Conservation (phyloP, 768 basidiomycete genomes). For the Cyathus striatus region DNA sequence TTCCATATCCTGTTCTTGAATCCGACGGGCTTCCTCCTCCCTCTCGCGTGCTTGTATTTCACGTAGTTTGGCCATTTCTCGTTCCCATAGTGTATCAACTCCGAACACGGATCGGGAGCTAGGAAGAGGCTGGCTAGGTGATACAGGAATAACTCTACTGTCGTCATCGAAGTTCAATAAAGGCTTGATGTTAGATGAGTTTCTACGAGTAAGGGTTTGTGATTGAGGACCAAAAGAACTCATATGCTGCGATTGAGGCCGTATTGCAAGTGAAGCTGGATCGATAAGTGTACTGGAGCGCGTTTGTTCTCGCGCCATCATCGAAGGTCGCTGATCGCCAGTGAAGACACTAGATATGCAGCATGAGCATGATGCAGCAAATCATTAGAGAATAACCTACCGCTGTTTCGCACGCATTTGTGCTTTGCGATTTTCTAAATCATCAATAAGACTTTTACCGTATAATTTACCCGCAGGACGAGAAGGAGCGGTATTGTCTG, state of each 20-base stretch:
- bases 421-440: slow-evolving; percentile 78
- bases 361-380: slow-evolving; percentile 1
- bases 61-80: slow-evolving; percentile 76
- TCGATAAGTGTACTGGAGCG: slow-evolving; percentile 73
- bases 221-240: slow-evolving; percentile 35
- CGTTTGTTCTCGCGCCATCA: slow-evolving; percentile 75
- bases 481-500: slow-evolving; percentile 25
- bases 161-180: slow-evolving; percentile 62
- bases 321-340: slow-evolving; percentile 85
- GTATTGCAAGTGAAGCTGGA: slow-evolving; percentile 48
- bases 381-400: slow-evolving; percentile 47
- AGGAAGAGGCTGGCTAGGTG: slow-evolving; percentile 20
- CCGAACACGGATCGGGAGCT: slow-evolving; percentile 83
- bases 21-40: slow-evolving; percentile 47
- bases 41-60: slow-evolving; percentile 71
- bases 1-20: slow-evolving; percentile 39
- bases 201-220: slow-evolving; percentile 35
- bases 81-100: slow-evolving; percentile 89
- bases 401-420: slow-evolving; percentile 80
- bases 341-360: slow-evolving; percentile 62
- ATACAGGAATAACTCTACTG: slow-evolving; percentile 23
- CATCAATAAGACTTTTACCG: slow-evolving; percentile 87
- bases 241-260: slow-evolving; percentile 41
- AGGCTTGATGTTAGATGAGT: slow-evolving; percentile 54
- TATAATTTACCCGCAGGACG: slow-evolving; percentile 81